Evolutionary conservation across 176 grass and related monocot species (phyloP).

Genomic region (Pontederia crassipes): DNA sequence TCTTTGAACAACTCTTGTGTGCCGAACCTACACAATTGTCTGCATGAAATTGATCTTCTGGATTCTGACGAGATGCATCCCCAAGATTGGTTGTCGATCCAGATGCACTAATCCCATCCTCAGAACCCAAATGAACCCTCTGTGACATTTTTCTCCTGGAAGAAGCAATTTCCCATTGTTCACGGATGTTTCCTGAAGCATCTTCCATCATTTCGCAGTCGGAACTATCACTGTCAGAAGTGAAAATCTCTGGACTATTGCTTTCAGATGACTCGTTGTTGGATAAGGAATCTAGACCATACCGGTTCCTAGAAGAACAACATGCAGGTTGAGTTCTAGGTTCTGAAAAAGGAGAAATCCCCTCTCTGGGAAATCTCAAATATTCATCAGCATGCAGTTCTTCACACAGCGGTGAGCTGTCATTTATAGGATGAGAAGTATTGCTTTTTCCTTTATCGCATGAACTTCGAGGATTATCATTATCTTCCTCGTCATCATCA

Average conservation of each 20-base stretch:
- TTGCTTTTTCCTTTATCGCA: background rate
- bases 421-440: background rate
- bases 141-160: conserved; percentile 33
- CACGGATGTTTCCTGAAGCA: conserved; percentile 29
- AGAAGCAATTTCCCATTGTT: conserved; percentile 70
- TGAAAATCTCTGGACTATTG: conserved; percentile 21
- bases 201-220: conserved; percentile 84
- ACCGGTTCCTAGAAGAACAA: conserved; percentile 35
- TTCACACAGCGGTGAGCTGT: background rate
- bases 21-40: background rate
- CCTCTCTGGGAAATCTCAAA: conserved; percentile 1
- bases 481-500: conserved; percentile 59
- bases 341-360: conserved; percentile 17
- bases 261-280: conserved; percentile 36
- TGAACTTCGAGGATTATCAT: background rate
- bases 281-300: conserved; percentile 33
- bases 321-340: conserved; percentile 2
- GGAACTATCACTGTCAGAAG: conserved; percentile 23
- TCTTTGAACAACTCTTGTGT: conserved; percentile 9
- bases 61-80: background rate
- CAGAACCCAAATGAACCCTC: conserved; percentile 1
- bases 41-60: background rate
- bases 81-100: conserved; percentile 28
- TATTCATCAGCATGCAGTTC: conserved; percentile 13
- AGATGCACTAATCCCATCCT: conserved; percentile 24